phyloP scores from a whole-genome alignment of 2,329 filamentous ascomycete species.

The Ophiostoma australiae region DNA sequence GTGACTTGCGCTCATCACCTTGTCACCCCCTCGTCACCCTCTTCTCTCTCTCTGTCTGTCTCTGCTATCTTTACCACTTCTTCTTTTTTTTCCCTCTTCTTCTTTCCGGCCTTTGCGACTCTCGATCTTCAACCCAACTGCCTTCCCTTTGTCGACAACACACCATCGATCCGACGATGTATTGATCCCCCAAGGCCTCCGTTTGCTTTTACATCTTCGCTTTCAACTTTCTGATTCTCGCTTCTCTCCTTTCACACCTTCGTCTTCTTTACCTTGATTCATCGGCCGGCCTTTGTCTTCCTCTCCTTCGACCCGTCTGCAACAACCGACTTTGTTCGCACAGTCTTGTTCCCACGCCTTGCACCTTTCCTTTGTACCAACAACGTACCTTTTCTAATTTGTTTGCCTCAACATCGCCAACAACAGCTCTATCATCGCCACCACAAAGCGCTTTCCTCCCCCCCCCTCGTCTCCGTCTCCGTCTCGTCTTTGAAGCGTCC shows the following conservation, averaged over 20 bases:
- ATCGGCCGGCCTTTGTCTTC: slow-evolving; percentile 24
- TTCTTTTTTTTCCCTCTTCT: neutral
- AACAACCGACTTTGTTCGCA: neutral
- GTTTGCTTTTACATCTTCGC: neutral
- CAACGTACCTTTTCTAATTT: neutral
- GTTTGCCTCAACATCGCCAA: neutral
- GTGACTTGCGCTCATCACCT: slow-evolving; percentile 16
- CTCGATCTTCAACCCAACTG: neutral
- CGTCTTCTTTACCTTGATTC: neutral
- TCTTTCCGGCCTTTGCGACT: neutral
- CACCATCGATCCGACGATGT: slow-evolving; percentile 16
- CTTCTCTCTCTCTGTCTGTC: neutral
- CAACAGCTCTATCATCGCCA: neutral
- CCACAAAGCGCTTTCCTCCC: neutral
- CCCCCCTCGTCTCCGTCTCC: neutral
- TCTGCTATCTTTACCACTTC: neutral
- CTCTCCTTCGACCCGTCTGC: neutral
- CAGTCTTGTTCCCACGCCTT: slow-evolving; percentile 5
- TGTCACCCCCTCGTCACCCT: slow-evolving; percentile 8
- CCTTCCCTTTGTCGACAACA: neutral
- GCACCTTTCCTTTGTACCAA: neutral
- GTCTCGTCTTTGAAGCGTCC: neutral
- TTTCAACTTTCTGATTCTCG: neutral
- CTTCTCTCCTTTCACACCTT: slow-evolving; percentile 17
- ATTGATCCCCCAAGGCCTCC: slow-evolving; percentile 13